Evolutionary conservation across 2,329 filamentous ascomycete species (phyloP), one percentile per base, ranked within the genome.

Genomic region (Podosphaera fusca): DNA sequence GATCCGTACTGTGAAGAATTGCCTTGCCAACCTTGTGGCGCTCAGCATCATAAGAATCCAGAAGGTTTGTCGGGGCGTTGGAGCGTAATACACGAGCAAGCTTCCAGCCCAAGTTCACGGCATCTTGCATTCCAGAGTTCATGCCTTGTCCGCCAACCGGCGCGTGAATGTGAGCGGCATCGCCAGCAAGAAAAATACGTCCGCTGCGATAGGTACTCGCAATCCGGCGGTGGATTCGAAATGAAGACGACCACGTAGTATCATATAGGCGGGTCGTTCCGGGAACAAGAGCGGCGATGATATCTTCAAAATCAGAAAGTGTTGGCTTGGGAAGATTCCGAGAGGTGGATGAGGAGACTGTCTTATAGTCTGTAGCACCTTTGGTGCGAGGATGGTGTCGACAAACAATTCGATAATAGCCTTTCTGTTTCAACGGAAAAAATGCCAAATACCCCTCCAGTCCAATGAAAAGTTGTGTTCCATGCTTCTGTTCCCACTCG

Each of bases 131-230:
- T 21, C 73, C 70, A 21, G 74, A 73, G 58, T 77, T 77, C 71
- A 76, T 74, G 2, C 75, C 79, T 63, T 82, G 79, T 0, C 77
- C 79, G 0, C 78, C 79, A 64, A 81, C 81, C 1, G 79, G 78
- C 0, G 73, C 77, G 62, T 82, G 79, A 0, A 78, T 79, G 58
- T 79, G 76, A 58, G 73, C 75, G n/a, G 76, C 75, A 73, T 67
- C 33, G 74, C 69, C 58, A 73, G 71, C 63, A 45, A 64, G 8
- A 65, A 87, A 87, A 7, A 87, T 71, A 4, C 63, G 38, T 42
- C 60, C 60, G 12, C 56, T 46, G 5, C 72, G 71, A 61, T 76
- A 75, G 7, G 59, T 61, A 6, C 66, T 66, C 2, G 70, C 69
- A 35, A 70, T 68, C 4, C 72, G 66, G 61, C 73, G 69, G 61